Evolutionary conservation across 768 basidiomycete genomes (phyloP), one percentile per base, ranked within the genome.

Genomic region (Mycena latifolia): DNA sequence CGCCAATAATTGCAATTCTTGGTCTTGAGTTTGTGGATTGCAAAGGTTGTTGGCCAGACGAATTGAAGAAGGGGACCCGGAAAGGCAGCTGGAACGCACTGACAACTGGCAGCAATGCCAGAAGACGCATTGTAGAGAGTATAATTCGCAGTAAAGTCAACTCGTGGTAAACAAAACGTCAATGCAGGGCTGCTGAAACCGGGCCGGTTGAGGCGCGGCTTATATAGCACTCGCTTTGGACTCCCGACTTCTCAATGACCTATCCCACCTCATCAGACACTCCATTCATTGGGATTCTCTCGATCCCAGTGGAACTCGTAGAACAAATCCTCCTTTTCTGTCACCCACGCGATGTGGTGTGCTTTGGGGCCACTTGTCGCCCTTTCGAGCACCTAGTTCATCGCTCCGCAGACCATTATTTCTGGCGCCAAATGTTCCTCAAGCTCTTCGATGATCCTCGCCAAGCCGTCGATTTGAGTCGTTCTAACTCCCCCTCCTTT

Each of bases 1-100:
- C 95, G 20, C 96, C 96, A 58, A 98, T 87, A 73, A 98, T 89
- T 10, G 95, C 96, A 70, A 98, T 84, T 51, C 90, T 80, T 48
- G 89, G 86, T 0, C 33, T 6, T 35, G 66, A 62, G 68, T 68
- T 35, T 68, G 59, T 24, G 66, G 57, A 17, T 3, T 10, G 63
- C 43, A 14, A 69, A 66, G 45, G 46, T 75, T 63, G 29, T 74
- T 79, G 47, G 76, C 69, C 50, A 41, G 61, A 28, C 8, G 45
- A 31, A 14, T 83, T 82, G 74, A 89, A 82, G 73, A 90, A 85
- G 6, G 88, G 86, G 22, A 90, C 61, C 54, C 80, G 78, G 74
- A 91, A 91, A 17, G 89, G 89, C 18, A 84, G 46, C 67, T 84
- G 82, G 61, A 83, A 75, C 31, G 67, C 67, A 31, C 53, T 39